These are phyloP conservation scores for Lachancea meyersii DNA, from an alignment of 805 yeast genomes.

Conservation along the genomic window DNA sequence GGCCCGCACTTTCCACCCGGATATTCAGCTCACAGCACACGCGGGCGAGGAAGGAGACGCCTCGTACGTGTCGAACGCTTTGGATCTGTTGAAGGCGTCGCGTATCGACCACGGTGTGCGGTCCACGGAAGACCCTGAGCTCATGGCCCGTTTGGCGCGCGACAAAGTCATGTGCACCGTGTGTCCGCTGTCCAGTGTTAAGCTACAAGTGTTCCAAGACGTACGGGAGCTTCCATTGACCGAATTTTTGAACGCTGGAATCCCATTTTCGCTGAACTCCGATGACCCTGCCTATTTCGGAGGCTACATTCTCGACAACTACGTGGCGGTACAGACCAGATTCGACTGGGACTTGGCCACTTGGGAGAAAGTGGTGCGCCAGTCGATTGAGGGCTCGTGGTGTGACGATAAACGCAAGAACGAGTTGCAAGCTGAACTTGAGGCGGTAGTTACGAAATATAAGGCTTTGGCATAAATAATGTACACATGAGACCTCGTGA, in stretches of 20 bases:
- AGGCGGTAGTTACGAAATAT: conserved; percentile 37
- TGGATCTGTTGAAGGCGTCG: conserved; percentile 53
- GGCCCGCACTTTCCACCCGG: conserved; percentile 44
- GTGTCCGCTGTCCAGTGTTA: conserved; percentile 75
- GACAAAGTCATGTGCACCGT: conserved; percentile 55
- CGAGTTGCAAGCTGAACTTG: conserved; percentile 41
- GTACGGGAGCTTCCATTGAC: conserved; percentile 62
- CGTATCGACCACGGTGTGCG: conserved; percentile 81
- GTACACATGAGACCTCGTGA: too few relatives aligned
- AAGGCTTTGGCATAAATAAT: not conserved
- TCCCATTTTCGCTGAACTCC: conserved; percentile 70
- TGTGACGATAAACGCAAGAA: conserved; percentile 51
- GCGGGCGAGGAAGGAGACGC: conserved; percentile 89
- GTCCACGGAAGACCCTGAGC: conserved; percentile 46
- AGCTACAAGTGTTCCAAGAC: conserved; percentile 64
- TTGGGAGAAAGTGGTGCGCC: conserved; percentile 60
- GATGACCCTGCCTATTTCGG: conserved; percentile 83
- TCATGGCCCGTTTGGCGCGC: conserved; percentile 52
- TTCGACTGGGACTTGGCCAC: conserved; percentile 51
- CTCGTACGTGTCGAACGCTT: conserved; percentile 51
- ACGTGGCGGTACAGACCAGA: conserved; percentile 54
- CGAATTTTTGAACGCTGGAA: conserved; percentile 51
- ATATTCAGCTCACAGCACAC: conserved; percentile 68
- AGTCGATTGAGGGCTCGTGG: conserved; percentile 72
- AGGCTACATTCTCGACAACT: conserved; percentile 76